Percentiles rank a stretch among this genome's conserved stretches.
Conservation (phyloP, 768 basidiomycete species). For the Lactifluus echinatus region DNA sequence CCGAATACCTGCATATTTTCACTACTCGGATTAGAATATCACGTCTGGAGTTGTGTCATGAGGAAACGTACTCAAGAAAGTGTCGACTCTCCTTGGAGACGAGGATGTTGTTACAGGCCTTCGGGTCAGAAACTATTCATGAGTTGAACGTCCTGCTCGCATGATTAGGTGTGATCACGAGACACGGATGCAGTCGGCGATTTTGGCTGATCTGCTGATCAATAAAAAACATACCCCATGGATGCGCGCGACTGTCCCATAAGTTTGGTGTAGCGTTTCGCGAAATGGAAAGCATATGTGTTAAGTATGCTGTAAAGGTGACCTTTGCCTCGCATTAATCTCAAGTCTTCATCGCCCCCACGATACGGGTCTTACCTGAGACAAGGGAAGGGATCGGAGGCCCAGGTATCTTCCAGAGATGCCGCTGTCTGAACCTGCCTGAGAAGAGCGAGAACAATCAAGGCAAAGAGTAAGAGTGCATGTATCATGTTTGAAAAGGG, state of each 20-base stretch:
- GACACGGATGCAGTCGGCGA: not conserved
- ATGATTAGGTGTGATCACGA: not conserved
- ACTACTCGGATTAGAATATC: not conserved
- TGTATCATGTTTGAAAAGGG: not conserved
- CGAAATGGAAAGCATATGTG: too few species aligned
- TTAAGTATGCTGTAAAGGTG: too few species aligned
- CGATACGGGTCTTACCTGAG: not conserved
- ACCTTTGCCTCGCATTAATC: not conserved
- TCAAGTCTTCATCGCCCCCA: not conserved
- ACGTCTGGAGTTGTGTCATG: too few species aligned
- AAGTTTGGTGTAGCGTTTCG: too few species aligned
- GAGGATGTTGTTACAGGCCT: not conserved
- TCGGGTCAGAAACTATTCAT: slow-evolving; percentile 5
- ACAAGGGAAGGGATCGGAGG: not conserved
- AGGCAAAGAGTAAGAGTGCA: not conserved
- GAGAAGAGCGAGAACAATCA: not conserved
- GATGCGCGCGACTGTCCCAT: too few species aligned
- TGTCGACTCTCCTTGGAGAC: not conserved
- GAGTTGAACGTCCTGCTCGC: not conserved
- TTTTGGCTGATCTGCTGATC: not conserved
- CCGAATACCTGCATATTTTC: not conserved
- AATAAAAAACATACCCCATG: too few species aligned
- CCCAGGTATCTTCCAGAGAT: not conserved
- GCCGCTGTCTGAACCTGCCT: not conserved
- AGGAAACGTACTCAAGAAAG: not conserved